These are phyloP conservation scores for Achlya hypogyna DNA, from an alignment of 352 stramenopile species.

Conservation along the genomic window DNA sequence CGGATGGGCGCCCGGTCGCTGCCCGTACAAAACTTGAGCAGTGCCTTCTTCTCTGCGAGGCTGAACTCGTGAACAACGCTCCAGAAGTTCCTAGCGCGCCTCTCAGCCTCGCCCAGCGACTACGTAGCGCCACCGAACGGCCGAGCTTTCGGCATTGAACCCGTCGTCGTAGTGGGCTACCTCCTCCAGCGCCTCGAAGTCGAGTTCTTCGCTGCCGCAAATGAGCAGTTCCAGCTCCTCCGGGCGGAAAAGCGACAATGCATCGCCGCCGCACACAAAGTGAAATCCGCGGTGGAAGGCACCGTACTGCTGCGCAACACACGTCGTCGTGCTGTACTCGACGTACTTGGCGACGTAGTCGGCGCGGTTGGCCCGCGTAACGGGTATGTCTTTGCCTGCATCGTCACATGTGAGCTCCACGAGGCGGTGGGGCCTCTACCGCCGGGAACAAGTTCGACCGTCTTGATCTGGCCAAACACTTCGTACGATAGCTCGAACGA, in stretches of 20 bases:
- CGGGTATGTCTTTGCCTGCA: slow-evolving; percentile 29
- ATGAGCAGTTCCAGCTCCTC: slow-evolving; percentile 71
- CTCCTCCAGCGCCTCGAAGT: slow-evolving; percentile 70
- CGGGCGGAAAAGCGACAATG: slow-evolving; percentile 69
- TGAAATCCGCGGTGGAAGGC: slow-evolving; percentile 72
- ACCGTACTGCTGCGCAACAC: slow-evolving; percentile 48
- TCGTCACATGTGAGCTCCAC: background rate
- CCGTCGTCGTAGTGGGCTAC: slow-evolving; percentile 69
- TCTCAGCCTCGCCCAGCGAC: background rate
- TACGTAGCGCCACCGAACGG: slow-evolving; percentile 35
- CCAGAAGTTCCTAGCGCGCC: slow-evolving; percentile 72
- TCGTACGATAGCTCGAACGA: slow-evolving; percentile 79
- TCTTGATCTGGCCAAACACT: slow-evolving; percentile 71
- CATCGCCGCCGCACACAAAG: slow-evolving; percentile 58
- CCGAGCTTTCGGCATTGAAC: slow-evolving; percentile 50
- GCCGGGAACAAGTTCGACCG: slow-evolving; percentile 56
- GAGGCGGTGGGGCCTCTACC: slow-evolving; percentile 25
- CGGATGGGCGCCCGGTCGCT: slow-evolving; percentile 79
- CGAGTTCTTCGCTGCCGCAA: slow-evolving; percentile 59
- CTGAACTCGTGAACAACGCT: slow-evolving; percentile 66
- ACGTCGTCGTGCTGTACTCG: slow-evolving; percentile 57
- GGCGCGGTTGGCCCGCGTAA: slow-evolving; percentile 54
- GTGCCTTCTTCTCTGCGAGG: slow-evolving; percentile 77
- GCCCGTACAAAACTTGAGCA: slow-evolving; percentile 78
- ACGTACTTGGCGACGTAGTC: slow-evolving; percentile 70